Conservation (phyloP, 306 rosid species). For the Abrus pulchellus region DNA sequence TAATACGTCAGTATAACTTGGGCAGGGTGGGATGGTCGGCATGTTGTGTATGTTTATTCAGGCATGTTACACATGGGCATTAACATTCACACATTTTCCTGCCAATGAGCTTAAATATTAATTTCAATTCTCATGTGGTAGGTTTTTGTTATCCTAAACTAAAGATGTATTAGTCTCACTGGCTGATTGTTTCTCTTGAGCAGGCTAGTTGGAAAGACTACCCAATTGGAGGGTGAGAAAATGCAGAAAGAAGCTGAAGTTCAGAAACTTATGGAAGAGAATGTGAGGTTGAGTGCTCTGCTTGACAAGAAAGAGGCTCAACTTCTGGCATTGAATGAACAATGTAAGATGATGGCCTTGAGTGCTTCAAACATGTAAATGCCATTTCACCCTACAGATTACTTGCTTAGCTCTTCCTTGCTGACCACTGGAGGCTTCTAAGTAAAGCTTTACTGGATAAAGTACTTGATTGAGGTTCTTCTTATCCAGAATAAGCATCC, state of each 20-base stretch:
- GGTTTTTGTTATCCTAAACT: neutral
- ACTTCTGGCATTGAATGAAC: conserved; percentile 95
- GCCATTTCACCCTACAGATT: conserved; percentile 34
- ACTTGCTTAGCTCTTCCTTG: conserved; percentile 43
- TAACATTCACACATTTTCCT: neutral
- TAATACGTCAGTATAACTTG: conserved; percentile 14
- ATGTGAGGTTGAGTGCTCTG: conserved; percentile 86
- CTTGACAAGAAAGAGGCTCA: conserved; percentile 99
- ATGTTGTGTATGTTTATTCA: neutral
- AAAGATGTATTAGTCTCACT: conserved; percentile 31
- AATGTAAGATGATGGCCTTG: conserved; percentile 99
- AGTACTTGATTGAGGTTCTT: conserved; percentile 43
- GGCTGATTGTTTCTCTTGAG: conserved; percentile 41
- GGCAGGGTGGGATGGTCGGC: neutral
- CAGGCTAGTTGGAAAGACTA: conserved; percentile 92
- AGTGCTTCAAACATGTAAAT: conserved; percentile 78
- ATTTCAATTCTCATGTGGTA: neutral
- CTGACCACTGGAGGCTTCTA: conserved; percentile 36
- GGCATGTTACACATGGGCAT: conserved; percentile 1
- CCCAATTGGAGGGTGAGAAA: conserved; percentile 97
- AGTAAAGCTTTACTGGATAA: conserved; percentile 38
- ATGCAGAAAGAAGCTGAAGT: conserved; percentile 96
- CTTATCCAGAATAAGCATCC: conserved; percentile 46
- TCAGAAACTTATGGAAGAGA: conserved; percentile 97
- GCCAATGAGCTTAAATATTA: neutral